phyloP scores from a whole-genome alignment of 768 basidiomycete genomes.

The Mycena capillaripes region DNA sequence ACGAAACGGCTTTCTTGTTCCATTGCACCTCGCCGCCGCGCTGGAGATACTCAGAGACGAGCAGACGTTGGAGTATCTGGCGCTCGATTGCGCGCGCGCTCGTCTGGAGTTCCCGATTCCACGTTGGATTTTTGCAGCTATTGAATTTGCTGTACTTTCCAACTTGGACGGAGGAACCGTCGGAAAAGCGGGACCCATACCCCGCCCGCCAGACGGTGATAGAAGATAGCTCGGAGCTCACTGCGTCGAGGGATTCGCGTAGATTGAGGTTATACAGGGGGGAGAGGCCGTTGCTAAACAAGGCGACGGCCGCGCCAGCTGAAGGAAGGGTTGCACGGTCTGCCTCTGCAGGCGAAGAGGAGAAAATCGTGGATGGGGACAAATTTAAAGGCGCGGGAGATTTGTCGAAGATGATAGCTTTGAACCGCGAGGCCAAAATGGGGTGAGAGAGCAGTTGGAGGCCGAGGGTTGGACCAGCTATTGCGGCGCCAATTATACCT shows the following conservation, averaged over 20 bases:
- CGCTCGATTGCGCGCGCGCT: constrained; percentile 6
- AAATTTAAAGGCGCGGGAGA: not conserved
- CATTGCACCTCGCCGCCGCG: constrained; percentile 10
- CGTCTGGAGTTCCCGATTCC: constrained; percentile 5
- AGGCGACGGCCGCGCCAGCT: not conserved
- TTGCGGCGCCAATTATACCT: constrained; percentile 16
- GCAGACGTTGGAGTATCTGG: not conserved
- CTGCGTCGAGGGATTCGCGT: not conserved
- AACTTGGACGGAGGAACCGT: not conserved
- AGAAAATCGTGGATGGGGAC: not conserved
- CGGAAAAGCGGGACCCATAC: not conserved
- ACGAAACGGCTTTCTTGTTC: constrained; percentile 4
- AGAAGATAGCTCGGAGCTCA: constrained; percentile 1
- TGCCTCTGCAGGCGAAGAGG: not conserved
- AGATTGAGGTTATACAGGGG: constrained; percentile 8
- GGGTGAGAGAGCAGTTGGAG: constrained; percentile 13
- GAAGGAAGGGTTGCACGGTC: not conserved
- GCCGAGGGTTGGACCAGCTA: not conserved
- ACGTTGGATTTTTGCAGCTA: not conserved
- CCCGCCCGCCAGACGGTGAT: constrained; percentile 7
- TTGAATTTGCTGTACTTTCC: not conserved
- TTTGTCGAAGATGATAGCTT: constrained; percentile 14
- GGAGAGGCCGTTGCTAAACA: constrained; percentile 15
- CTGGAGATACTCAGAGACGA: constrained; percentile 2
- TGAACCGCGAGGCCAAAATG: not conserved